Conservation (phyloP, 805 yeast genomes). For the Yarrowia sp. region DNA sequence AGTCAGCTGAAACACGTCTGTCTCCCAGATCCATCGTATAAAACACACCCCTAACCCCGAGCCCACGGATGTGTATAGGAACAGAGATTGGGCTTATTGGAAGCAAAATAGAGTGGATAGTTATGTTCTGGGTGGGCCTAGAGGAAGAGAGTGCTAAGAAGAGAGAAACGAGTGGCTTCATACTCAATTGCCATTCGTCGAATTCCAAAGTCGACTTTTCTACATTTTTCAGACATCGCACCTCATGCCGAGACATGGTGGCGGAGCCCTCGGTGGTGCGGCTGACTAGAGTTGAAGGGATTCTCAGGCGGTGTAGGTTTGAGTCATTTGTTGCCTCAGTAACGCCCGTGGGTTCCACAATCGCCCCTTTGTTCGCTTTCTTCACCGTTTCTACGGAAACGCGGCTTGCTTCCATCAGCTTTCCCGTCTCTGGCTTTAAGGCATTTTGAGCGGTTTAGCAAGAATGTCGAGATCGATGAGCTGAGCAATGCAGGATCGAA, state of each 20-base stretch:
- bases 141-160: neutral
- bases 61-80: neutral
- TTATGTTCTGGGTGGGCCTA: too few relatives aligned
- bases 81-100: neutral
- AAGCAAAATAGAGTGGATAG: neutral
- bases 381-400: neutral
- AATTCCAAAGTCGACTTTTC: too few relatives aligned
- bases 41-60: neutral
- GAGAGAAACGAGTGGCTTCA: too few relatives aligned
- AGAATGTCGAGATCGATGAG: too few relatives aligned
- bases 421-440: neutral
- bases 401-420: constrained; percentile 3
- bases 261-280: constrained; percentile 8
- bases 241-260: neutral
- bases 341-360: constrained; percentile 10
- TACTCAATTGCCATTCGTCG: too few relatives aligned
- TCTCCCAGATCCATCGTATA: neutral
- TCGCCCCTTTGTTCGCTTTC: neutral
- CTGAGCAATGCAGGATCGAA: too few relatives aligned
- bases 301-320: constrained; percentile 12
- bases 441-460: constrained; percentile 18
- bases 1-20: neutral
- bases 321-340: constrained; percentile 33
- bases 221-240: neutral
- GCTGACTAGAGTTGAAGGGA: neutral